phyloP scores from a whole-genome alignment of 352 stramenopile genomes.

The Blastocystis sp. region DNA sequence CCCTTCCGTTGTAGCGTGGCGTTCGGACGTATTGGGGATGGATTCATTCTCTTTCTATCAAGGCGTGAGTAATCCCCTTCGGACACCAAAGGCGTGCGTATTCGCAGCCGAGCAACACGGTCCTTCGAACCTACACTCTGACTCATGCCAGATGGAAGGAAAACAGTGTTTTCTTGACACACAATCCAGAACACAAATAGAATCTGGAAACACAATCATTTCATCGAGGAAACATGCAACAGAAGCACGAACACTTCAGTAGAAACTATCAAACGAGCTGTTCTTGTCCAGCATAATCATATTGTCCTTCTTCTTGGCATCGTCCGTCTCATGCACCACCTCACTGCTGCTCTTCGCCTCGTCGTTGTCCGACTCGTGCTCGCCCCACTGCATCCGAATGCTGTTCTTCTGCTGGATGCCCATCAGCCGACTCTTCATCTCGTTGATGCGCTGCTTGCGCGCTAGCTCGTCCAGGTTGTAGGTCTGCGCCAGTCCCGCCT shows the following conservation, averaged over 20 bases:
- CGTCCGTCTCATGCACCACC: not conserved
- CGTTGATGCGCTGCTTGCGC: slow-evolving; percentile 41
- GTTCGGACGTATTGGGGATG: too few relatives aligned
- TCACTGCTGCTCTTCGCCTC: not conserved
- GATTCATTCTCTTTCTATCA: too few relatives aligned
- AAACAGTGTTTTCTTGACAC: not conserved
- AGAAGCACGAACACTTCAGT: slow-evolving; percentile 1
- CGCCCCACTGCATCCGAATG: slow-evolving; percentile 65
- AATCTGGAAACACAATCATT: too few relatives aligned
- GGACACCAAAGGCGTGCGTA: too few relatives aligned
- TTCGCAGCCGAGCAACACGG: not conserved
- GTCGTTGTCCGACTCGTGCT: slow-evolving; percentile 12
- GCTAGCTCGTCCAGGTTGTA: slow-evolving; percentile 69
- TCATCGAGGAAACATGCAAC: slow-evolving; percentile 34
- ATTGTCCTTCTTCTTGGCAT: slow-evolving; percentile 14
- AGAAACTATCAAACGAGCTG: slow-evolving; percentile 37
- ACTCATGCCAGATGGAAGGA: not conserved
- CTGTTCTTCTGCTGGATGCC: slow-evolving; percentile 6
- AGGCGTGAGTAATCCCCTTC: too few relatives aligned
- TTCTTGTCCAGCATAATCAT: slow-evolving; percentile 62
- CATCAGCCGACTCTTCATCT: slow-evolving; percentile 45
- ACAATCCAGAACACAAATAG: not conserved
- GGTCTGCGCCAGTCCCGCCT: slow-evolving; percentile 54
- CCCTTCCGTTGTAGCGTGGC: too few relatives aligned
- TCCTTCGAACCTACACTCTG: not conserved